Base-by-base conservation (phyloP, 495 filamentous ascomycete species). In the Lophium mytilinum region DNA sequence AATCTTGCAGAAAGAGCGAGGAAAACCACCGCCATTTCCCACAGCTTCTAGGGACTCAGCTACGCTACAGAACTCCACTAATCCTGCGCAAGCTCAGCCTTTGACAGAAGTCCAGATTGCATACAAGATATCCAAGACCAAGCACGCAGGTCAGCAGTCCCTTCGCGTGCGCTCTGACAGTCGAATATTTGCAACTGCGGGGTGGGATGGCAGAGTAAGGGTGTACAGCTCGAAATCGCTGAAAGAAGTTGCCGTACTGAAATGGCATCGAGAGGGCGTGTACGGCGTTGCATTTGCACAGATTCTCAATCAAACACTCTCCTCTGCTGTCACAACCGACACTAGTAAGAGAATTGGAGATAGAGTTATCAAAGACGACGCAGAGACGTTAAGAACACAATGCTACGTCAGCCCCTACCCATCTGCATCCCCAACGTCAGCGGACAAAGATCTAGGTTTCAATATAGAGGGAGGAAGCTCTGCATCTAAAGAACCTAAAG, bases 201-300 rank as follows among this genome's bases (percentile, higher is more conserved):
- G 93, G 10, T 98, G 93, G 93, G 93, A 98, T 69, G 78, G 82
- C 0, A 80, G 81, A 41, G 73, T 89, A 0, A 73, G 93, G 15
- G 84, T 97, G 8, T 98, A 96, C 68, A 86, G 85, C 0, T 68
- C 79, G 11, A 89, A 86, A 66, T 86, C 83, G 0, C 79, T 96
- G 79, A 86, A 84, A 63, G 92, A 97, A 71, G 65, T 98, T 2
- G 93, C 93, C 4, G 93, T 97, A 56, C 72, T 97, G 60, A 96
- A 94, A 72, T 97, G 94, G 93, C 92, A 96, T 69, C 82, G 84
- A 58, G 87, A 87, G 37, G 92, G 93, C 15, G 90, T 86, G 61
- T 96, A 95, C 73, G 80, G 87, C n/a, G 80, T 86, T 47, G 85
- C 83, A 17, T 95, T 96, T 76, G 85, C 87, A 1, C 70, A 74